Evolutionary conservation across 129 eudicot species (phyloP), one percentile per base, ranked within the genome.

Genomic region (Chrysanthemum makinoi): DNA sequence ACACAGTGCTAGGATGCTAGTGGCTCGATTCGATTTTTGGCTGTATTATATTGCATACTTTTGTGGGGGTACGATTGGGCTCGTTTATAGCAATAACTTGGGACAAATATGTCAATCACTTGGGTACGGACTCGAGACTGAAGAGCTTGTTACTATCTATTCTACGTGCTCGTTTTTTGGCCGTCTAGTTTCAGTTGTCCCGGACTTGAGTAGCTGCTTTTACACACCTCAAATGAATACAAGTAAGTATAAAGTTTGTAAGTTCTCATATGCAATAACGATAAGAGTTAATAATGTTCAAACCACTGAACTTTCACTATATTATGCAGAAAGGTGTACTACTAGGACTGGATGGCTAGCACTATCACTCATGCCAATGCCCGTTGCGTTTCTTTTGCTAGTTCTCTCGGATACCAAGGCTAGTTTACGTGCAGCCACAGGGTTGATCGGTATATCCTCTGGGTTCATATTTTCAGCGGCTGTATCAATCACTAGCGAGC

Each of bases 161-260:
- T 86, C 96, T 9, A 75, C 87, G 2, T 86, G 83, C 79, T 89
- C 96, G 5, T 89, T 86, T 81, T 86, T 89, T 63, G 96, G 96
- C 3, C 87, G 96, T 24, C 80, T 89, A 66, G 80, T 89, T 58
- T 82, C 96, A 0, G 86, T 89, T 28, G 66, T 77, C 10, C 96
- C 96, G 0, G 96, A 89, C 73, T 80, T 83, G 72, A 53, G 72
- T 18, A 28, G 54, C 44, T 71, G 73, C 68, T 78, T 62, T 55
- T 47, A 64, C 55, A 22, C 61, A 1, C 39, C 43, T 1, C 48
- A 55, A 12, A 64, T 12, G 24, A 84, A 69, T 83, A 53, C 44
- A 11, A 74, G 89, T 86, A 86, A 81, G 86, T 60, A 1, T 60
- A 60, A 61, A 28, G 15, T 14, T 28, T 28, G 33, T 28, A 28